Evolutionary conservation across 768 basidiomycete species (phyloP).

Genomic region (Mycena galopus): DNA sequence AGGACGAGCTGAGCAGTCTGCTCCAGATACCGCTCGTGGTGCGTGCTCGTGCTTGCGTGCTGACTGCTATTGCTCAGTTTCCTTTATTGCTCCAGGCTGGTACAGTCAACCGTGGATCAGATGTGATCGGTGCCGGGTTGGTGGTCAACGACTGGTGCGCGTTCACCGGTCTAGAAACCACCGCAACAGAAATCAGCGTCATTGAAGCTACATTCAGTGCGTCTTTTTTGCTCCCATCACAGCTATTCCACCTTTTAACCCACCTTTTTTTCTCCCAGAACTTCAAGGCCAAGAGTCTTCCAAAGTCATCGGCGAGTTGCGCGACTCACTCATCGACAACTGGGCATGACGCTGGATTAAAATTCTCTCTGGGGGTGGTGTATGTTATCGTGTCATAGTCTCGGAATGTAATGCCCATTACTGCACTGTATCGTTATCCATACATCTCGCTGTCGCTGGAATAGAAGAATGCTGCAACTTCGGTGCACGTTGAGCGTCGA

Average conservation of each 20-base stretch:
- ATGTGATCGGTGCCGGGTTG: constrained; percentile 96
- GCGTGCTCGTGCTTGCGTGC: constrained; percentile 47
- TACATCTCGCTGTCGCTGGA: constrained; percentile 17
- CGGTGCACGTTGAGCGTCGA: no score
- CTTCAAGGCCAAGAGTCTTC: constrained; percentile 87
- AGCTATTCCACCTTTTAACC: constrained; percentile 22
- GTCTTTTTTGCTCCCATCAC: constrained; percentile 48
- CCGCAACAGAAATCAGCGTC: constrained; percentile 98
- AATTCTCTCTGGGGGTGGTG: constrained; percentile 8
- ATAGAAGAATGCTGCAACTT: neutral
- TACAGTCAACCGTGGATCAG: constrained; percentile 98
- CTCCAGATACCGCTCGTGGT: constrained; percentile 96
- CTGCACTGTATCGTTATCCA: constrained; percentile 32
- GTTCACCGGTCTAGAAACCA: constrained; percentile 98
- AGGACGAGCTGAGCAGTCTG: constrained; percentile 95
- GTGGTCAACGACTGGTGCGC: constrained; percentile 99
- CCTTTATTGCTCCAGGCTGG: constrained; percentile 73
- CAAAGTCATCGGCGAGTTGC: constrained; percentile 92
- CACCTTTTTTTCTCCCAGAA: constrained; percentile 57
- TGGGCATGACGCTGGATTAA: constrained; percentile 75
- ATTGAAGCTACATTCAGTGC: constrained; percentile 97
- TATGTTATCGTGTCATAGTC: constrained; percentile 17
- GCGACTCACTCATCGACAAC: constrained; percentile 91
- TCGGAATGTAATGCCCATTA: constrained; percentile 1
- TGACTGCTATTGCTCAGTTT: neutral